Base-by-base conservation (phyloP, 129 eudicot genomes). In the Pulicaria dysenterica region DNA sequence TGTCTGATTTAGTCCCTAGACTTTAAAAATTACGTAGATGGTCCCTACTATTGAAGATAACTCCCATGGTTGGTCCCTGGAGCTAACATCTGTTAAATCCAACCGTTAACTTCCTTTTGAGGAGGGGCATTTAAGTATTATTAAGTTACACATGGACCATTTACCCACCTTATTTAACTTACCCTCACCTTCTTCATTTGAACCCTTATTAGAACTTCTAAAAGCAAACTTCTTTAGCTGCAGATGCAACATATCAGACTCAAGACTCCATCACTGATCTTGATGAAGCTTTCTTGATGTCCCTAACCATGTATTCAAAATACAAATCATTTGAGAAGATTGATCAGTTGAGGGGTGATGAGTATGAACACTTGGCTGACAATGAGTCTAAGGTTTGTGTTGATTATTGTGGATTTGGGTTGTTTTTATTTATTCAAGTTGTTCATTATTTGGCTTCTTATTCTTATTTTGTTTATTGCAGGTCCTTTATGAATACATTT, bases 141-240 rank as follows among this genome's bases (percentile, higher is more conserved):
- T n/a, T n/a, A n/a, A n/a, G n/a, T n/a, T n/a, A n/a, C n/a, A n/a
- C n/a, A n/a, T n/a, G n/a, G n/a, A n/a, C n/a, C n/a, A n/a, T n/a
- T n/a, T n/a, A n/a, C n/a, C n/a, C n/a, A n/a, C n/a, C n/a, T n/a
- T n/a, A n/a, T n/a, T n/a, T n/a, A n/a, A n/a, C n/a, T n/a, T n/a
- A n/a, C n/a, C n/a, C n/a, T n/a, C n/a, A n/a, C n/a, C n/a, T n/a
- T n/a, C n/a, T n/a, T n/a, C n/a, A n/a, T n/a, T n/a, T n/a, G n/a
- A n/a, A n/a, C n/a, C n/a, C n/a, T n/a, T n/a, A n/a, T n/a, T n/a
- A n/a, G n/a, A n/a, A n/a, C n/a, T 93, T 73, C 86, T 93, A 50
- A 81, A 81, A 78, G 96, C 98, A 46, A 93, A 93, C 98, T 34
- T 92, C 96, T 49, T 82, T 93, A 55, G 98, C 95, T 70, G 98